Base-by-base conservation (phyloP, 1,284 basidiomycete species). In the Pisolithus thermaeus region DNA sequence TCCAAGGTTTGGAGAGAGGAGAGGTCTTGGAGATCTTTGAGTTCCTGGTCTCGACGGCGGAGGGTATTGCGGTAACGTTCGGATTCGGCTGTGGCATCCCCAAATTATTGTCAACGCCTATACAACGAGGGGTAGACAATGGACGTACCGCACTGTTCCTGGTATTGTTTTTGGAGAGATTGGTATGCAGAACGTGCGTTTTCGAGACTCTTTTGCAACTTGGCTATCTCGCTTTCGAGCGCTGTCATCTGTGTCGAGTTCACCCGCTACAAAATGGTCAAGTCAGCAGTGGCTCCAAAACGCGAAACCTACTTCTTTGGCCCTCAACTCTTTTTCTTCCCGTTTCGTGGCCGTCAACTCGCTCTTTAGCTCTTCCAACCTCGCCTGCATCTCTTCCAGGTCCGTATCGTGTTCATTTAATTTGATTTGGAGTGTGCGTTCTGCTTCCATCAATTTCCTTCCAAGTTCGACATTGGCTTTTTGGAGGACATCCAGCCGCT, bases 271-370 rank as follows among this genome's bases (percentile, higher is more conserved):
- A 37, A 48, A 56, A 53, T 37, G 51, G 42, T 6, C 43, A 35
- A 43, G 12, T 6, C n/a, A 51, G 23, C 41, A 53, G 50, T 7
- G 55, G 46, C 9, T 6, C 23, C 46, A 32, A 41, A 36, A 23
- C 16, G 49, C 42, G 20, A 39, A 37, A 66, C 73, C 9, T 48
- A 86, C 84, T 74, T 95, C 92, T 68, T 92, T 92, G 11, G 78
- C 74, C 44, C 88, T 76, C 55, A 93, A 67, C 61, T 96, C 92
- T 70, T 95, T 94, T 68, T 95, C 91, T 58, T 95, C 90, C 42
- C 88, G 78, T 65, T 90, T 87, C 4, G 86, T 83, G 7, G 81
- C 75, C 12, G 74, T 83, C 7, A 95, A 70, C 67, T 95, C 91
- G 9, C 73, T 78, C 58, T 78, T 73, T 50, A 85, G 65, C 61